Percentiles rank a stretch among this genome's conserved stretches.
Evolutionary conservation across 2,329 filamentous ascomycete species (phyloP).

Genomic region (Nothophaeocryptopus gaeumannii): DNA sequence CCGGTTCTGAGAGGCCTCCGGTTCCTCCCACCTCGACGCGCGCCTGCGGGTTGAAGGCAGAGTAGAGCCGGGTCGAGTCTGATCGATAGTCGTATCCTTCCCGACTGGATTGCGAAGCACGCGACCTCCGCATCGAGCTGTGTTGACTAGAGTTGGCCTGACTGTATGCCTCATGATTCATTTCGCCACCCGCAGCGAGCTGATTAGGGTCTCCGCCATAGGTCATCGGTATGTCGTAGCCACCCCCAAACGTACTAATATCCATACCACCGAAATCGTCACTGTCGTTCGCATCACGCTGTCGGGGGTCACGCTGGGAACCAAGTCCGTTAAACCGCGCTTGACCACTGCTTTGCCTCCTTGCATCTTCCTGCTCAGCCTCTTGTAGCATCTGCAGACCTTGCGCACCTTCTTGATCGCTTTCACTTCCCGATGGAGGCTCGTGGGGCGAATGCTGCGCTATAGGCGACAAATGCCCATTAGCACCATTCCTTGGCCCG

Average conservation of each 20-base stretch:
- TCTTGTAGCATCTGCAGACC: slow-evolving; percentile 80
- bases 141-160: slow-evolving; percentile 43
- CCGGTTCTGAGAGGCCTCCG: slow-evolving; percentile 80
- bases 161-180: slow-evolving; percentile 30
- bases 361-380: slow-evolving; percentile 67
- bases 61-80: slow-evolving; percentile 58
- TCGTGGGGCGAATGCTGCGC: slow-evolving; percentile 37
- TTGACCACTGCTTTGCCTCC: slow-evolving; percentile 58
- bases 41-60: slow-evolving; percentile 55
- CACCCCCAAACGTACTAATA: slow-evolving; percentile 70
- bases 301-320: slow-evolving; percentile 35
- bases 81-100: slow-evolving; percentile 43
- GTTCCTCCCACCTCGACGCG: slow-evolving; percentile 84
- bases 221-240: slow-evolving; percentile 61
- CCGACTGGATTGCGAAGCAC: slow-evolving; percentile 41
- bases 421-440: slow-evolving; percentile 63
- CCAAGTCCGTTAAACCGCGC: slow-evolving; percentile 50
- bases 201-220: slow-evolving; percentile 55
- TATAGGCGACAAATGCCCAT: slow-evolving; percentile 49
- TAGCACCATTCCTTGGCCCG: slow-evolving; percentile 27
- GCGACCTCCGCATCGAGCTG: slow-evolving; percentile 46
- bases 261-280: slow-evolving; percentile 68
- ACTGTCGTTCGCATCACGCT: slow-evolving; percentile 61
- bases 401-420: slow-evolving; percentile 81
- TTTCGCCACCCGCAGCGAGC: slow-evolving; percentile 36